A percentile compares a stretch with the other conserved stretches of the same genome.
phyloP scores from a whole-genome alignment of 2,329 filamentous ascomycete species.

The Verticillium longisporum region DNA sequence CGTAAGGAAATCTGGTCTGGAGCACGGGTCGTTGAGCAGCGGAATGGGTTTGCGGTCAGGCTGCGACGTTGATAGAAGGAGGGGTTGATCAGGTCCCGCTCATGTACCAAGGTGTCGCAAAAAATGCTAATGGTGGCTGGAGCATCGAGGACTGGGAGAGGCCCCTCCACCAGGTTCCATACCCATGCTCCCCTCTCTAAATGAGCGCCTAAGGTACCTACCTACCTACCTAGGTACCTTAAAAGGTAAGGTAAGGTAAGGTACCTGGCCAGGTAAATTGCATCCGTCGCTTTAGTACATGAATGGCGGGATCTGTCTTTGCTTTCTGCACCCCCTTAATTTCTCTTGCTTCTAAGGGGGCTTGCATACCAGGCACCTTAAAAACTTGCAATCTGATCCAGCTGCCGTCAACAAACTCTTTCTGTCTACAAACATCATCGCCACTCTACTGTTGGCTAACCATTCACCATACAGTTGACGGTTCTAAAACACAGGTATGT shows the following conservation, averaged over 20 bases:
- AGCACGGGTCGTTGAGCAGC: background rate
- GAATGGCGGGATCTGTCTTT: background rate
- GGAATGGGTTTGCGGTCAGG: background rate
- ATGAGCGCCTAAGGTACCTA: background rate
- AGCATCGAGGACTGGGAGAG: background rate
- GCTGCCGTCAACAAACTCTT: too few relatives aligned
- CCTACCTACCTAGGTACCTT: background rate
- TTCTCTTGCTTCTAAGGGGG: background rate
- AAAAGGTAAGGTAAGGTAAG: too few relatives aligned
- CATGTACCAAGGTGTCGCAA: background rate
- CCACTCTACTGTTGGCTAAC: too few relatives aligned
- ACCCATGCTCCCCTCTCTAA: background rate
- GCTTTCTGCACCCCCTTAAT: constrained; percentile 3
- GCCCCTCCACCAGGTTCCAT: background rate
- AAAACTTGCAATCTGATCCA: background rate
- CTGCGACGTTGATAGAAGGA: background rate
- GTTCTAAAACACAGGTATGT: background rate
- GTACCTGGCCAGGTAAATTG: background rate
- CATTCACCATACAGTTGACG: too few relatives aligned
- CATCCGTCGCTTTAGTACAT: background rate
- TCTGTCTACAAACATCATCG: background rate
- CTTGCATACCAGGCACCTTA: background rate
- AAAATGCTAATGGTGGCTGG: background rate
- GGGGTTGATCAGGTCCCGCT: background rate
- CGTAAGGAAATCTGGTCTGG: background rate